These are phyloP conservation scores for Pecoramyces ruminantium DNA, from an alignment of 192 early-diverging fungal genomes.

Conservation along the genomic window DNA sequence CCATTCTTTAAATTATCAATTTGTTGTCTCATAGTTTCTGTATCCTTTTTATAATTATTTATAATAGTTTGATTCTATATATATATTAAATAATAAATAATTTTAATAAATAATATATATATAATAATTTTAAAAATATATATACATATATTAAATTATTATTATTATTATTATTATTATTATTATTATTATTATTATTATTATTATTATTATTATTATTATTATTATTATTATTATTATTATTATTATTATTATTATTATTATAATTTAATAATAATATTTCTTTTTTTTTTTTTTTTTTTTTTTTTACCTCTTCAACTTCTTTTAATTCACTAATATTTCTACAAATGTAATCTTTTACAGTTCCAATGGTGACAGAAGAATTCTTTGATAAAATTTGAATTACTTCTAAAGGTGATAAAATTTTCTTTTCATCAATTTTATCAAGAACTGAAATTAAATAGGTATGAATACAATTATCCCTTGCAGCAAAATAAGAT, in stretches of 20 bases:
- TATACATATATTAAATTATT: too few relatives aligned
- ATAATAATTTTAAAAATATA: background rate
- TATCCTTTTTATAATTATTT: constrained; percentile 62
- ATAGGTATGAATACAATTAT: constrained; percentile 49
- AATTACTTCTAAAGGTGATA: constrained; percentile 79
- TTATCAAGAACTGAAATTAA: constrained; percentile 49
- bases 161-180: too few relatives aligned
- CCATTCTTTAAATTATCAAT: constrained; percentile 66
- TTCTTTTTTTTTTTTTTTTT: too few relatives aligned
- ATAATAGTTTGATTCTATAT: constrained; percentile 40
- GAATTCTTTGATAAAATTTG: constrained; percentile 65
- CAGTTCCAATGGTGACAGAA: constrained; percentile 70
- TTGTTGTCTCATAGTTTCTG: constrained; percentile 48
- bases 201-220: too few relatives aligned
- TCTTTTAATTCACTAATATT: constrained; percentile 53
- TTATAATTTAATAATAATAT: too few relatives aligned
- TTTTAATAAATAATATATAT: background rate
- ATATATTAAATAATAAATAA: background rate
- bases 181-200: too few relatives aligned
- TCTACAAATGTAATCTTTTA: constrained; percentile 65
- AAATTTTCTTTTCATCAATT: constrained; percentile 68
- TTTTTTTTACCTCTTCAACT: constrained; percentile 35
- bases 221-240: too few relatives aligned
- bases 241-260: too few relatives aligned
- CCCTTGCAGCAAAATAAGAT: constrained; percentile 29